These are phyloP conservation scores for Carex cristatella DNA, from an alignment of 176 grass and related monocot species.

Conservation along the genomic window DNA sequence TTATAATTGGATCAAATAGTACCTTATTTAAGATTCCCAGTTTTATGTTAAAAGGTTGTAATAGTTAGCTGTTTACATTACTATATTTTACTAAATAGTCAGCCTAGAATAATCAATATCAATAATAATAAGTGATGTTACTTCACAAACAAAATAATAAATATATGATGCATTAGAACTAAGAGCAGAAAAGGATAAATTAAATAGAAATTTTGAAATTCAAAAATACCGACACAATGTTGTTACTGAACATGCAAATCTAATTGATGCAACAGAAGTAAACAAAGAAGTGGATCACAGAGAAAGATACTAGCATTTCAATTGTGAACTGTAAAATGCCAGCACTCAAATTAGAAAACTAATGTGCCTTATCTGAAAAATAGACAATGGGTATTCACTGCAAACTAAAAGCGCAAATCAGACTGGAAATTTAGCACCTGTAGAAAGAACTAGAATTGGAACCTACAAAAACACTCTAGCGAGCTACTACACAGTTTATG, in stretches of 20 bases:
- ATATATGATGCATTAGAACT: background rate
- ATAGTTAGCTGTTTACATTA: background rate
- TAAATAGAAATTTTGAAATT: background rate
- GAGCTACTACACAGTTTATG: background rate
- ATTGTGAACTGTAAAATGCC: background rate
- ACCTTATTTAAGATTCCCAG: background rate
- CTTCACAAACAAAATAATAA: background rate
- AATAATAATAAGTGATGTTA: background rate
- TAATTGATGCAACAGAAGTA: background rate
- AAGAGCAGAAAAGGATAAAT: background rate
- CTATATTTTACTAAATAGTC: background rate
- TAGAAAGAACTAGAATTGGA: background rate
- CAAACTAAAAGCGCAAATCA: background rate
- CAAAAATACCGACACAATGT: background rate
- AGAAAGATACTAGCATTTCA: background rate
- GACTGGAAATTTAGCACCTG: background rate
- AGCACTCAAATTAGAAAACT: background rate
- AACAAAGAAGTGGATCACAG: background rate
- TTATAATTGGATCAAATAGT: background rate
- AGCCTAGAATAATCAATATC: background rate
- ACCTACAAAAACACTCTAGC: background rate
- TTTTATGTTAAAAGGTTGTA: background rate
- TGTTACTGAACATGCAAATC: background rate
- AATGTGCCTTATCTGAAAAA: background rate
- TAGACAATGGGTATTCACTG: background rate